A percentile compares a stretch with the other conserved stretches of the same genome.
Conservation (phyloP, 805 yeast species). For the Jamesozyma rosinii region DNA sequence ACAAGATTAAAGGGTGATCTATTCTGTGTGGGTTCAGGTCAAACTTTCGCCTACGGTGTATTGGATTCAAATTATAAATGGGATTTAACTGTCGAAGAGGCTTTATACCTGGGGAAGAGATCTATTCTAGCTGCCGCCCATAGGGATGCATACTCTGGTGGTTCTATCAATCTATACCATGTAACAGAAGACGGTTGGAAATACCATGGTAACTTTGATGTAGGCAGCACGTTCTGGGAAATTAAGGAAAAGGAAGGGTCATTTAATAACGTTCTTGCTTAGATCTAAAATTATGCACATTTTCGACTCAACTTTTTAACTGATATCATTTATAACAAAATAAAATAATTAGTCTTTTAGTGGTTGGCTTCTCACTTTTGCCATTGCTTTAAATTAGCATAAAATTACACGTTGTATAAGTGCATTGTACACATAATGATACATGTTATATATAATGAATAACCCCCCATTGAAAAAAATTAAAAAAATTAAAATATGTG, state of each 20-base stretch:
- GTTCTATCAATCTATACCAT: conserved; percentile 86
- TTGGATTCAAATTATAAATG: conserved; percentile 84
- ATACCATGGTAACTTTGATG: conserved; percentile 91
- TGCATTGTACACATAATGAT: neutral
- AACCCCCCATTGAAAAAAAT: neutral
- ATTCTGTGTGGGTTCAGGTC: conserved; percentile 98
- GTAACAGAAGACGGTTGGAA: conserved; percentile 92
- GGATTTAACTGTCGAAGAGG: conserved; percentile 90
- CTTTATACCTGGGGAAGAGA: conserved; percentile 87
- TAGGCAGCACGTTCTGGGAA: conserved; percentile 86
- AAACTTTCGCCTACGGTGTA: conserved; percentile 98
- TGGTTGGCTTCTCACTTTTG: too few species aligned
- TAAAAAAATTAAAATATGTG: neutral
- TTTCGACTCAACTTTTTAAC: too few species aligned
- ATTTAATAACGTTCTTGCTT: conserved; percentile 64
- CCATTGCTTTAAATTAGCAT: neutral
- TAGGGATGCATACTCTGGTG: conserved; percentile 97
- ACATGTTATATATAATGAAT: neutral
- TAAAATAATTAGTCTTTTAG: too few species aligned
- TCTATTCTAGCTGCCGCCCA: conserved; percentile 96
- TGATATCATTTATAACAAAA: neutral
- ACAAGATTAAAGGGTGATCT: conserved; percentile 88
- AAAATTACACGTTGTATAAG: neutral
- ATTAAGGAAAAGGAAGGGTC: conserved; percentile 81
- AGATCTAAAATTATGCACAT: neutral